phyloP scores from a whole-genome alignment of 1,284 basidiomycete species.

The Cutaneotrichosporon cyanovorans region DNA sequence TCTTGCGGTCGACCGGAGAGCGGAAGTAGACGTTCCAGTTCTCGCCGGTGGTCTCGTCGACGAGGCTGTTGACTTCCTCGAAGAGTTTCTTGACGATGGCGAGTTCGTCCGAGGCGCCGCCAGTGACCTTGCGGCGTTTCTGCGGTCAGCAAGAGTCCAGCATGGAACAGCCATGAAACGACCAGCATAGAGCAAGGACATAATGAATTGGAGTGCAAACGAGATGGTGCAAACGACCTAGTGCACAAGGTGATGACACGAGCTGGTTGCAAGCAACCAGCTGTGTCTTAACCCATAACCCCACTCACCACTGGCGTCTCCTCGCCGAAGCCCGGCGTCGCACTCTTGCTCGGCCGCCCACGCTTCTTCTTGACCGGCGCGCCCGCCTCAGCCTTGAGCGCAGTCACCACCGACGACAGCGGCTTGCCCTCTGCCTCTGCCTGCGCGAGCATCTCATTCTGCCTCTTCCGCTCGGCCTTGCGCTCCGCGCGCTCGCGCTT shows the following conservation, averaged over 20 bases:
- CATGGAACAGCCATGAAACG: no score
- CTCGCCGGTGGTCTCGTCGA: constrained; percentile 54
- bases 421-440: constrained; percentile 41
- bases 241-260: no score
- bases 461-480: constrained; percentile 34
- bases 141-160: constrained; percentile 11
- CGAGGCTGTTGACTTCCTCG: constrained; percentile 46
- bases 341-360: constrained; percentile 35
- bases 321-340: constrained; percentile 35
- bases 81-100: constrained; percentile 52
- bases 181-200: no score
- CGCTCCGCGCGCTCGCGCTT: constrained; percentile 29
- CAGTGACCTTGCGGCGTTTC: constrained; percentile 38
- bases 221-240: no score
- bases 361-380: constrained; percentile 32
- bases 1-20: constrained; percentile 67
- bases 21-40: constrained; percentile 77
- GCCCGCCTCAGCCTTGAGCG: constrained; percentile 20
- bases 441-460: constrained; percentile 31
- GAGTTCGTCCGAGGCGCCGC: constrained; percentile 12
- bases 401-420: constrained; percentile 24
- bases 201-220: no score
- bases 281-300: neutral
- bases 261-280: no score
- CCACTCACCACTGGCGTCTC: constrained; percentile 33